Evolutionary conservation across 257 asterid genomes (phyloP).

Genomic region (Solanum dulcamara): DNA sequence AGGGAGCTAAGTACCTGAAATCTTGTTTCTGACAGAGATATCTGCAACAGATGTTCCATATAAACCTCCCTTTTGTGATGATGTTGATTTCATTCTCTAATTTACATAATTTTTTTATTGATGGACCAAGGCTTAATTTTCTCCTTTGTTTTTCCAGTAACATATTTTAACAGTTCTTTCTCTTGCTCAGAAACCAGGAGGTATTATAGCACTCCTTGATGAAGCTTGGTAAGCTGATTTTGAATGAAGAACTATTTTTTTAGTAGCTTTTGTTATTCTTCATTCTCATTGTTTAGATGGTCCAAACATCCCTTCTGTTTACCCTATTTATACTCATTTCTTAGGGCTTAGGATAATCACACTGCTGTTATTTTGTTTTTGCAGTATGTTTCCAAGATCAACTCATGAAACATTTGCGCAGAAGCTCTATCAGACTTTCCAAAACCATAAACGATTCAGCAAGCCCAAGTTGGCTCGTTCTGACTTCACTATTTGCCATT

Average conservation of each 20-base stretch:
- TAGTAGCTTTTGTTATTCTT: background rate
- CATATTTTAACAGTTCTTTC: background rate
- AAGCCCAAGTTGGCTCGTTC: conserved; percentile 91
- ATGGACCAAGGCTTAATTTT: background rate
- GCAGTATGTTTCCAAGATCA: conserved; percentile 95
- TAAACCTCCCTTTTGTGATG: background rate
- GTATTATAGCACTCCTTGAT: too few relatives aligned
- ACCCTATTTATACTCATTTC: background rate
- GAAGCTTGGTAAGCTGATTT: conserved; percentile 18
- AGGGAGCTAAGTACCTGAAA: background rate
- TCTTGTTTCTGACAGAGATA: background rate
- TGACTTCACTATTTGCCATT: conserved; percentile 85
- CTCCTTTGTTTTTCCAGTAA: background rate
- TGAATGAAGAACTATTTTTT: background rate
- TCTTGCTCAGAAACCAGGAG: too few relatives aligned
- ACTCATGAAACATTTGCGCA: conserved; percentile 92
- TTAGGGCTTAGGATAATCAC: background rate
- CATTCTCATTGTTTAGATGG: background rate
- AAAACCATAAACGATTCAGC: conserved; percentile 76
- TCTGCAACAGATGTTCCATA: background rate
- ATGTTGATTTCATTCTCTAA: background rate
- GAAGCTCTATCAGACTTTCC: conserved; percentile 82
- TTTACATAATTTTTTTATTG: background rate
- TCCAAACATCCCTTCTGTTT: background rate
- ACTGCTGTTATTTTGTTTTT: conserved; percentile 2